Evolutionary conservation across 768 basidiomycete species (phyloP), one percentile per base, ranked within the genome.

Genomic region (Kwoniella dejecticola): DNA sequence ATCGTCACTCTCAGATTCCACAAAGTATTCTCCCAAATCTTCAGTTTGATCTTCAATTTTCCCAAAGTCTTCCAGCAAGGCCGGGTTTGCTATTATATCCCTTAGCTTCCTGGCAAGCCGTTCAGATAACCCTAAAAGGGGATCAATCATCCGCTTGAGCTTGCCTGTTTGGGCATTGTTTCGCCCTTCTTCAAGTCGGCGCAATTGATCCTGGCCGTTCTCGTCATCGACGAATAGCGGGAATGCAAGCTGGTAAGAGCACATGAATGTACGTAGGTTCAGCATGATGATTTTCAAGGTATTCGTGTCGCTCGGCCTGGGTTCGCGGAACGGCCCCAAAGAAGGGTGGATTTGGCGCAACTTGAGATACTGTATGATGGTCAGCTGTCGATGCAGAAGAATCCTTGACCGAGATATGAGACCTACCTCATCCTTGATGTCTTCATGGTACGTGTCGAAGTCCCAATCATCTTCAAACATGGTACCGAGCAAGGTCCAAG

Each of bases 391-490:
- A 38, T 38, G 15, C 21, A 17, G 38, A 6, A 40, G 11, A 5
- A 30, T 38, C 21, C 27, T 44, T 12, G n/a, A n/a, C n/a, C n/a
- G n/a, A 19, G 33, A 24, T 19, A 56, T n/a, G 29, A 11, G 21
- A 49, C 59, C 46, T 24, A 53, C 59, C 3, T 47, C 59, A 33
- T 52, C 36, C 24, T 53, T 40, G 23, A 60, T 44, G 38, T 60
- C 59, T 36, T 52, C 29, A 38, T 52, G 40, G 29, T 60, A 53
- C 27, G 52, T 29, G 12, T 50, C 29, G 1, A 60, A 44, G 36
- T 53, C 44, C 59, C 59, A 60, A 41, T 60, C 52, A 24, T 60
- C 50, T 17, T 52, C 29, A n/a, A 5, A n/a, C 48, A 50, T 50
- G 17, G 2, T 30, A 10, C 11, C 19, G 12, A 7, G 24, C 48